A percentile compares a stretch with the other conserved stretches of the same genome.
phyloP scores from a whole-genome alignment of 2,329 filamentous ascomycete species.

The Pseudogymnoascus sp. region DNA sequence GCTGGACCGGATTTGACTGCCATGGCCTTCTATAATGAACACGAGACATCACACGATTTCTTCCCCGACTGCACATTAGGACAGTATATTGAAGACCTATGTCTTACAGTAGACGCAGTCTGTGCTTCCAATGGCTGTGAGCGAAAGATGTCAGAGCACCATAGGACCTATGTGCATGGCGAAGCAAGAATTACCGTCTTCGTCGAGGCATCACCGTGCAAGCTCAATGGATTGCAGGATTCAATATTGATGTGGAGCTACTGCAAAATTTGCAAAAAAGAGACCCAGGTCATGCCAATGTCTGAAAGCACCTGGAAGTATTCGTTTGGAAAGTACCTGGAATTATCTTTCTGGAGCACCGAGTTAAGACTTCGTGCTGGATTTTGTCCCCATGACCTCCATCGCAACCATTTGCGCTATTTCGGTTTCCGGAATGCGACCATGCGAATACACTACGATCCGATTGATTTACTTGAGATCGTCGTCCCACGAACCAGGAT shows the following conservation, averaged over 20 bases:
- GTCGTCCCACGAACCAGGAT: conserved; percentile 83
- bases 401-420: conserved; percentile 84
- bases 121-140: conserved; percentile 83
- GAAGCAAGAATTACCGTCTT: conserved; percentile 89
- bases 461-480: conserved; percentile 87
- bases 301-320: conserved; percentile 95
- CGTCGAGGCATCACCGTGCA: conserved; percentile 65
- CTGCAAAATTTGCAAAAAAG: conserved; percentile 84
- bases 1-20: conserved; percentile 84
- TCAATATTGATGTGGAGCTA: conserved; percentile 97
- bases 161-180: conserved; percentile 94
- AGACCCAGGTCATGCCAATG: conserved; percentile 85
- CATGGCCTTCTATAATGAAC: conserved; percentile 89
- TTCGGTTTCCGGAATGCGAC: conserved; percentile 84
- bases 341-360: conserved; percentile 91
- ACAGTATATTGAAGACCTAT: conserved; percentile 90
- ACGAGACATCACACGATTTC: conserved; percentile 58
- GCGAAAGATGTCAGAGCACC: conserved; percentile 82
- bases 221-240: conserved; percentile 57
- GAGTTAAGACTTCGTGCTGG: conserved; percentile 67
- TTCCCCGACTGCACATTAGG: conserved; percentile 86
- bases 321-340: conserved; percentile 97
- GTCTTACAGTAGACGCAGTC: conserved; percentile 63
- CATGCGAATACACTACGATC: conserved; percentile 84
- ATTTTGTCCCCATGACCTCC: conserved; percentile 83